Base-by-base conservation (phyloP, 176 grass and related monocot genomes). In the Triticum turgidum region DNA sequence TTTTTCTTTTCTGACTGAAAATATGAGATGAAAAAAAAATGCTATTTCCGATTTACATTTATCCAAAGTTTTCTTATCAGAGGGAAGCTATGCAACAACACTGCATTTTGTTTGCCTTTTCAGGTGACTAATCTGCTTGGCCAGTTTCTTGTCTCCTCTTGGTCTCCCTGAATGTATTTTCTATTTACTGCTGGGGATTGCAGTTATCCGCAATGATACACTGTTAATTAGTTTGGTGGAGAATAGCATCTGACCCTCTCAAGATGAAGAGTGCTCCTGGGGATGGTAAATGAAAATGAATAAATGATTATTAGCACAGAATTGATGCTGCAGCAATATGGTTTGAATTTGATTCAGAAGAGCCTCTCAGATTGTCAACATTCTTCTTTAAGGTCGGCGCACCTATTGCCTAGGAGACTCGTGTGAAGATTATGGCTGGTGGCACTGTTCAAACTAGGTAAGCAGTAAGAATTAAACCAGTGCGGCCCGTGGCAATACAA, bases 91-190 rank as follows among this genome's bases (percentile, higher is more conserved):
- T 17, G 70, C 11, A 56, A 72, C 12, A 67, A 27, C 80, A n/a
- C 78, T 69, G 7, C 24, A 65, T 88, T 86, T 66, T 47, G 5
- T 90, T 69, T 89, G 64, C 69, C 59, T 75, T 94, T 86, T 76
- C 91, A 98, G 93, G 91, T 89, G 37, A 94, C 88, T 54, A 95
- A 95, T 89, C 86, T 92, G 63, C 88, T 91, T 62, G 86, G 93
- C 54, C 93, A 91, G 61, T 86, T 96, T 84, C 84, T 94, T 82
- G 81, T 80, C 59, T 88, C 92, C 37, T 77, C 88, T 78, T 91
- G 90, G 96, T 94, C 91, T 81, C 93, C 88, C 37, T 94, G 62
- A 91, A 35, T 85, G 59, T 20, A 65, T 80, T 20, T 65, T 88
- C 84, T 25, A 2, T 62, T 34, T 80, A 81, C 13, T 77, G 29